These are phyloP conservation scores for Xylaria sp. DNA, from an alignment of 2,329 filamentous ascomycete genomes.

Conservation along the genomic window DNA sequence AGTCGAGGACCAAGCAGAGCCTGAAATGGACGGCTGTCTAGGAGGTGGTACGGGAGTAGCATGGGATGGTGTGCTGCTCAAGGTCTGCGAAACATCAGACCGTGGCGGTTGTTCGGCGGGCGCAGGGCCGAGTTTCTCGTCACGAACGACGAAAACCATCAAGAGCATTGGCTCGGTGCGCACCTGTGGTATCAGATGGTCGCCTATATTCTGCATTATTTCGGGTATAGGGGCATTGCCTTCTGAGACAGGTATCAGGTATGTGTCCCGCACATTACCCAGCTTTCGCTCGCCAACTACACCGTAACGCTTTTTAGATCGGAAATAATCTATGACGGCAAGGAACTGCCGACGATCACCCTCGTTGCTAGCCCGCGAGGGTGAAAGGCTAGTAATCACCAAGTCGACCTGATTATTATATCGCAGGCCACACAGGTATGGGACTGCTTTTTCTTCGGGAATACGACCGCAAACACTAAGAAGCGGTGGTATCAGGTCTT, in stretches of 20 bases:
- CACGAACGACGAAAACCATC: slow-evolving; percentile 77
- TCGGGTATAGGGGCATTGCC: slow-evolving; percentile 69
- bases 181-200: slow-evolving; percentile 69
- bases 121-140: slow-evolving; percentile 41
- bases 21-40: slow-evolving; percentile 46
- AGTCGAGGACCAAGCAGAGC: slow-evolving; percentile 51
- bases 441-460: slow-evolving; percentile 73
- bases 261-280: slow-evolving; percentile 79
- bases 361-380: slow-evolving; percentile 50
- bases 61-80: slow-evolving; percentile 29
- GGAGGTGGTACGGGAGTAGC: slow-evolving; percentile 32
- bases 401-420: slow-evolving; percentile 81
- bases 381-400: slow-evolving; percentile 67
- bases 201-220: slow-evolving; percentile 82
- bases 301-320: slow-evolving; percentile 74
- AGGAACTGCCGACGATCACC: slow-evolving; percentile 60
- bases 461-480: slow-evolving; percentile 76
- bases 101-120: slow-evolving; percentile 26
- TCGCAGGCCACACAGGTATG: slow-evolving; percentile 83
- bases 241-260: slow-evolving; percentile 77
- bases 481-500: slow-evolving; percentile 63
- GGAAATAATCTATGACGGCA: slow-evolving; percentile 82
- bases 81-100: slow-evolving; percentile 21
- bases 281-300: slow-evolving; percentile 74
- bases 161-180: slow-evolving; percentile 73